Percentiles rank a stretch among this genome's conserved stretches.
Evolutionary conservation across 2,329 filamentous ascomycete species (phyloP).

Genomic region (Clonostachys rosea): DNA sequence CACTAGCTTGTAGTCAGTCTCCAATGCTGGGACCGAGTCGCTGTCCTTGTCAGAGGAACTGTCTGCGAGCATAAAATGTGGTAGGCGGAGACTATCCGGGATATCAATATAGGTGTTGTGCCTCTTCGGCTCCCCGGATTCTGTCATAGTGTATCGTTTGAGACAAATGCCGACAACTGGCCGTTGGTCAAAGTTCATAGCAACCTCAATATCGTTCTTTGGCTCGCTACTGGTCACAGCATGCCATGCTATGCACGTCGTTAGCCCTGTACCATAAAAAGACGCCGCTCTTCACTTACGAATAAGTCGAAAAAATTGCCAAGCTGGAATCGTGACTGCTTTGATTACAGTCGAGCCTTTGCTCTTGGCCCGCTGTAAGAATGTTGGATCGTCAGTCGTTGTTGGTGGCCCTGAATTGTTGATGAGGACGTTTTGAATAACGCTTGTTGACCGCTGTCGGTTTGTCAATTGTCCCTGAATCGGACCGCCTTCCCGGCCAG

Average conservation of each 20-base stretch:
- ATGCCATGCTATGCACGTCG: conserved; percentile 68
- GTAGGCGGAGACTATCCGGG: conserved; percentile 72
- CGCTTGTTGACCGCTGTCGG: conserved; percentile 50
- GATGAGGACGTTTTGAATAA: conserved; percentile 56
- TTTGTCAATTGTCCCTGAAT: conserved; percentile 4
- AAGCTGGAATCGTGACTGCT: conserved; percentile 91
- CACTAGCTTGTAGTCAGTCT: conserved; percentile 88
- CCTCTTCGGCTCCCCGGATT: conserved; percentile 62
- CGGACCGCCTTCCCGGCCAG: not conserved
- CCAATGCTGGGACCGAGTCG: conserved; percentile 49
- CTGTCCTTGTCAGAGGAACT: conserved; percentile 40
- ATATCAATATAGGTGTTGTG: conserved; percentile 88
- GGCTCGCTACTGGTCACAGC: conserved; percentile 52
- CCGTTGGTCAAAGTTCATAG: conserved; percentile 78
- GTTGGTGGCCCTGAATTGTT: conserved; percentile 42
- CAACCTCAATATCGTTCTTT: conserved; percentile 71
- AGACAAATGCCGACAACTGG: conserved; percentile 90
- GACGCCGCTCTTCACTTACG: conserved; percentile 48
- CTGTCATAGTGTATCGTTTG: conserved; percentile 76
- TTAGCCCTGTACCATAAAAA: not conserved
- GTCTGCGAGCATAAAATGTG: conserved; percentile 73
- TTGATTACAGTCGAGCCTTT: conserved; percentile 54
- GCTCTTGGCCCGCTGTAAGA: conserved; percentile 35
- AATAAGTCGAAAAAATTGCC: conserved; percentile 94
- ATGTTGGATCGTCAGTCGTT: conserved; percentile 31